Percentiles rank a stretch among this genome's conserved stretches.
These are phyloP conservation scores for Lachancea nothofagi DNA, from an alignment of 805 yeast genomes.

Conservation along the genomic window DNA sequence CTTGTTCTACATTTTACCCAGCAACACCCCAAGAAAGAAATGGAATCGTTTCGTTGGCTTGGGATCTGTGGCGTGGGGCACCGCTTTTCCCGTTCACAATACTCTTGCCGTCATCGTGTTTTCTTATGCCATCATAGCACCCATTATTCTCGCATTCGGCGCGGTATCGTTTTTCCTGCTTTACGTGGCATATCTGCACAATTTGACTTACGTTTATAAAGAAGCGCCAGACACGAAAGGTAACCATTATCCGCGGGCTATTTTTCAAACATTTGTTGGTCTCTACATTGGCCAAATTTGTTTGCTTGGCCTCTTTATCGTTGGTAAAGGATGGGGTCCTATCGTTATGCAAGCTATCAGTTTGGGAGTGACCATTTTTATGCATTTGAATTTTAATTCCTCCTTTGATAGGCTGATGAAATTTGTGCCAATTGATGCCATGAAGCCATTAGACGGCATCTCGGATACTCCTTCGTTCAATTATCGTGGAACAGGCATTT, in stretches of 20 bases:
- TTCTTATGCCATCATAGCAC: constrained; percentile 70
- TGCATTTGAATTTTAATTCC: constrained; percentile 55
- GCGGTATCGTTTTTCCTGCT: constrained; percentile 62
- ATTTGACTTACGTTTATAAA: constrained; percentile 60
- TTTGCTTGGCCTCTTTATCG: constrained; percentile 77
- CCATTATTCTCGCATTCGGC: constrained; percentile 73
- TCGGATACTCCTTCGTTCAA: constrained; percentile 52
- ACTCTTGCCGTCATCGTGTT: constrained; percentile 64
- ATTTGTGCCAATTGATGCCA: constrained; percentile 61
- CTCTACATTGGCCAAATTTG: constrained; percentile 83
- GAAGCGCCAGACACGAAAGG: constrained; percentile 77
- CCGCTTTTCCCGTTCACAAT: constrained; percentile 69
- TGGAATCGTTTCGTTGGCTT: constrained; percentile 53
- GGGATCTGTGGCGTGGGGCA: constrained; percentile 61
- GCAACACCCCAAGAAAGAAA: constrained; percentile 62
- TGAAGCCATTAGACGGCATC: constrained; percentile 72
- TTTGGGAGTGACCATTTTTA: constrained; percentile 58
- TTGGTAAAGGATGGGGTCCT: constrained; percentile 95
- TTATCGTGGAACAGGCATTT: constrained; percentile 11
- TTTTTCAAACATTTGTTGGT: constrained; percentile 85
- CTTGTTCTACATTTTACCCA: constrained; percentile 53
- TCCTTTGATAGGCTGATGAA: constrained; percentile 62
- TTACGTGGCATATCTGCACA: constrained; percentile 75
- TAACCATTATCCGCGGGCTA: constrained; percentile 76
- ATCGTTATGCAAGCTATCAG: constrained; percentile 67